Conservation (phyloP, 495 filamentous ascomycete species). For the Neurospora sp. region DNA sequence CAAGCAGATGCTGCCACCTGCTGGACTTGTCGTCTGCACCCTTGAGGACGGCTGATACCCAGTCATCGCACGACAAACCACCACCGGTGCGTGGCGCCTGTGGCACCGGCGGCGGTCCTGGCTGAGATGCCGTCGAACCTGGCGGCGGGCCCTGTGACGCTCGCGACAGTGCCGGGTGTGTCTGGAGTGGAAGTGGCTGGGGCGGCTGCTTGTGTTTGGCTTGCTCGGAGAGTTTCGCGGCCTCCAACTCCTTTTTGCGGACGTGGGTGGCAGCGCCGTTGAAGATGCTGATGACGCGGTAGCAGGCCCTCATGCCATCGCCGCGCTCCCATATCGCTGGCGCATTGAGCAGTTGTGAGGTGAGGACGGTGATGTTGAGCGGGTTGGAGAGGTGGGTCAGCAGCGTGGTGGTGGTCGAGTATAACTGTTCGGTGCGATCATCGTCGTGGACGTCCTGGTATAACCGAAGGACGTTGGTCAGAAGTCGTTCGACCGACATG, state of each 20-base stretch:
- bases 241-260: constrained; percentile 43
- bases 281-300: constrained; percentile 76
- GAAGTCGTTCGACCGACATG: constrained; percentile 42
- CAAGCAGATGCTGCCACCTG: constrained; percentile 78
- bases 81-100: constrained; percentile 30
- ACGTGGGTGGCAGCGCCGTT: constrained; percentile 69
- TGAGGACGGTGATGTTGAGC: constrained; percentile 79
- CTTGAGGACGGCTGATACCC: constrained; percentile 72
- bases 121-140: neutral
- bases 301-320: constrained; percentile 61
- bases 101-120: neutral
- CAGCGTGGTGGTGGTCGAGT: constrained; percentile 71
- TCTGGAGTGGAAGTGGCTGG: neutral
- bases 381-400: constrained; percentile 80
- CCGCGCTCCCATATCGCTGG: constrained; percentile 67
- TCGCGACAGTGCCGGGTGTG: neutral
- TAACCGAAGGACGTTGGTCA: constrained; percentile 38
- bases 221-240: constrained; percentile 26
- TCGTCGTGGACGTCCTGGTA: constrained; percentile 42
- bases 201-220: constrained; percentile 7
- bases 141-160: neutral
- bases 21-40: constrained; percentile 77
- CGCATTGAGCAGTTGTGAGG: constrained; percentile 77
- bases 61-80: constrained; percentile 55
- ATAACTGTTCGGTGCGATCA: constrained; percentile 45